Evolutionary conservation across 352 stramenopile genomes (phyloP), one percentile per base, ranked within the genome.

Genomic region (Elongisporangium senticosum): DNA sequence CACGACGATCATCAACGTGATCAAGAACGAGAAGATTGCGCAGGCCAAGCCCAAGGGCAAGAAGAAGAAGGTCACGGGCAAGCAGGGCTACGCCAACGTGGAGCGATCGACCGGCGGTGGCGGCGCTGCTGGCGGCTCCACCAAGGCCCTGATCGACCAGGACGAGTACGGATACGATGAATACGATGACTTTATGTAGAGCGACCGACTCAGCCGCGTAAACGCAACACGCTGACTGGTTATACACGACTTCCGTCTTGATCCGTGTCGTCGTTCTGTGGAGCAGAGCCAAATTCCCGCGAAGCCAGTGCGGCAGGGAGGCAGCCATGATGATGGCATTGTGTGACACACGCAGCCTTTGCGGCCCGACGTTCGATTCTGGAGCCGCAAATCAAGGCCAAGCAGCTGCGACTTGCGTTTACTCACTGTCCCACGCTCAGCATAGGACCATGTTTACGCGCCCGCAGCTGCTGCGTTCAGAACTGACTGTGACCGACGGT

Each of bases 181-280:
- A 67, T 93, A 87, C 67, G 83, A 90, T 58, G 83, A 93, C 67
- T 93, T 93, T 74, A 93, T 90, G 83, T 93, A 89, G 74, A 71
- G 33, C 33, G 33, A 43, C 33, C 33, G 13, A 7, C 13, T 17
- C 33, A 17, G 33, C 33, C 33, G 33, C 7, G 33, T 43, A 43
- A 43, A 43, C 33, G 2, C 33, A 43, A 43, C 33, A 43, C 33
- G 33, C 33, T 43, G 33, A 43, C 33, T 17, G 33, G 33, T 43
- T 17, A 43, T 1, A 43, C 17, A 17, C 33, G 6, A 1, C 26
- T 11, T 7, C 26, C 26, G 26, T 11, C 26, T 37, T 11, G 24
- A 7, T 28, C 24, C 7, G 3, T 37, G 26, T 37, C 26, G 26
- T 37, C 8, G 26, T 37, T 26, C 23, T 26, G 26, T 37, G 8